These are phyloP conservation scores for Xylaria intraflava DNA, from an alignment of 495 filamentous ascomycete genomes.

Conservation along the genomic window DNA sequence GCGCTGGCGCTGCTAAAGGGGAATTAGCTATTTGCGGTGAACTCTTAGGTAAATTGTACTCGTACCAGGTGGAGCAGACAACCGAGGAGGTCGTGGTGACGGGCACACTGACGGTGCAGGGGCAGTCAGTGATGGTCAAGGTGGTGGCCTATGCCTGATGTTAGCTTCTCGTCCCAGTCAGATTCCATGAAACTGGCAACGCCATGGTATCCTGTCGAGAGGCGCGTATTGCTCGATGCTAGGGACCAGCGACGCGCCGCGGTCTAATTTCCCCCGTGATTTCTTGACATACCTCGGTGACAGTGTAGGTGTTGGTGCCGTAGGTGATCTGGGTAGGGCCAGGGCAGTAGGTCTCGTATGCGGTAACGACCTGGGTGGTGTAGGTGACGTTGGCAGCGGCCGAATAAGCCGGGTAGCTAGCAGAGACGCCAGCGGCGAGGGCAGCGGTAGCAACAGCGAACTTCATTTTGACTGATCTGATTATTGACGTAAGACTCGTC, in stretches of 20 bases:
- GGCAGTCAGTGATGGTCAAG: slow-evolving; percentile 73
- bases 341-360: slow-evolving; percentile 83
- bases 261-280: too few species aligned
- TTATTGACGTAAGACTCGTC: slow-evolving; percentile 33
- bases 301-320: slow-evolving; percentile 67
- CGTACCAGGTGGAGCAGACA: slow-evolving; percentile 61
- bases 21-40: background rate
- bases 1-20: background rate
- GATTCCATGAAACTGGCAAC: too few species aligned
- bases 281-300: slow-evolving; percentile 57
- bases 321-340: slow-evolving; percentile 63
- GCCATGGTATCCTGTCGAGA: too few species aligned
- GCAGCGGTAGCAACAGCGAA: slow-evolving; percentile 57
- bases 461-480: slow-evolving; percentile 71
- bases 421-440: slow-evolving; percentile 57
- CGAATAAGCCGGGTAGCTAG: slow-evolving; percentile 38
- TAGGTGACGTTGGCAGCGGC: slow-evolving; percentile 43
- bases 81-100: slow-evolving; percentile 56
- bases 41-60: background rate
- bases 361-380: slow-evolving; percentile 72
- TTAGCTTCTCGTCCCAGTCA: too few species aligned
- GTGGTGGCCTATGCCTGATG: slow-evolving; percentile 52
- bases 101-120: slow-evolving; percentile 70
- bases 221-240: too few species aligned
- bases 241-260: too few species aligned